A percentile compares a stretch with the other conserved stretches of the same genome.
Conservation (phyloP, 2,329 filamentous ascomycete species). For the Leptographium wingfieldii region DNA sequence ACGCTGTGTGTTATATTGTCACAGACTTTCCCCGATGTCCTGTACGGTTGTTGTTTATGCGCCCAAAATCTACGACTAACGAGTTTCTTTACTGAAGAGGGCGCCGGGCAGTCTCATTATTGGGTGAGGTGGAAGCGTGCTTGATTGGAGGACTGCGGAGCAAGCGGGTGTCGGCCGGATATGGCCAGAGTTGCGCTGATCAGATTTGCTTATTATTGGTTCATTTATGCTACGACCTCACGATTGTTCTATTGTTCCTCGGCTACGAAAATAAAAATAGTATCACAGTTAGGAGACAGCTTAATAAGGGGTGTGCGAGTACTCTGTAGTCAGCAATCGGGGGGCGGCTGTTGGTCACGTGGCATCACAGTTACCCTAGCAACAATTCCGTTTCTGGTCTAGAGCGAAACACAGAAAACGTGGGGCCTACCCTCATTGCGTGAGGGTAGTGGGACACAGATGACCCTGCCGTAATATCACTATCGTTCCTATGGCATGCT, state of each 20-base stretch:
- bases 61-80: neutral
- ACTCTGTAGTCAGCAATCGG: neutral
- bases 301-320: neutral
- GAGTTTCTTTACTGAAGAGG: slow-evolving; percentile 1
- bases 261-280: neutral
- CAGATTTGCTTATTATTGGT: neutral
- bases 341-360: neutral
- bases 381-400: slow-evolving; percentile 1
- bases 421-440: neutral
- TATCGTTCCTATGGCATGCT: neutral
- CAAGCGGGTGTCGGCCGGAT: neutral
- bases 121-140: neutral
- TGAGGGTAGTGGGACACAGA: slow-evolving; percentile 1
- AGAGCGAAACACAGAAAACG: slow-evolving; percentile 6
- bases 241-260: neutral
- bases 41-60: neutral
- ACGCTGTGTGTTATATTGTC: neutral
- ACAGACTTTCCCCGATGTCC: neutral
- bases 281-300: neutral
- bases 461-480: slow-evolving; percentile 2
- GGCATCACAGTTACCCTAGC: slow-evolving; percentile 1
- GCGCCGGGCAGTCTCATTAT: too few species aligned
- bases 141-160: too few species aligned
- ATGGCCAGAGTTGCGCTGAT: neutral
- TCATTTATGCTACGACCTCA: neutral